phyloP scores from a whole-genome alignment of 768 basidiomycete genomes.

The Pleurotus salmoneostramineus region DNA sequence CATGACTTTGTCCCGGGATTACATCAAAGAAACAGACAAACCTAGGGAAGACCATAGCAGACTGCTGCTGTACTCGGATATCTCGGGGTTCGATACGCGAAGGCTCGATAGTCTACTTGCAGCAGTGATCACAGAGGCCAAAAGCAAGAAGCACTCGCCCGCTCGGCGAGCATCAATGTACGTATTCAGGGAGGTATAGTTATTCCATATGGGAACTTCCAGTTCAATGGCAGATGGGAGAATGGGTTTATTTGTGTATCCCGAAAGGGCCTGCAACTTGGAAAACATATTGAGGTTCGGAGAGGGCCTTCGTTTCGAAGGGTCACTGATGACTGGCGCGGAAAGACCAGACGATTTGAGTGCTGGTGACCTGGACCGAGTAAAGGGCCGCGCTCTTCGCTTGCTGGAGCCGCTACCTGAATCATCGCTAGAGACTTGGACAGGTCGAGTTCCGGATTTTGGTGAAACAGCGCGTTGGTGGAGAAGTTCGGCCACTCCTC shows the following conservation, averaged over 20 bases:
- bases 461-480: not conserved
- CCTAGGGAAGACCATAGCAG: slow-evolving; percentile 51
- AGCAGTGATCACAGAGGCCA: slow-evolving; percentile 59
- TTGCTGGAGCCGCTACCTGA: slow-evolving; percentile 20
- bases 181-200: slow-evolving; percentile 37
- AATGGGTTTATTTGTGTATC: slow-evolving; percentile 22
- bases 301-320: slow-evolving; percentile 29
- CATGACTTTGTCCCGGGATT: slow-evolving; percentile 4
- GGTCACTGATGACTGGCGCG: slow-evolving; percentile 26
- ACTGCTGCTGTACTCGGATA: slow-evolving; percentile 17
- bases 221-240: slow-evolving; percentile 48
- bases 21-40: slow-evolving; percentile 20
- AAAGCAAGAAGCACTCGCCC: slow-evolving; percentile 60
- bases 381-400: slow-evolving; percentile 44
- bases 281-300: slow-evolving; percentile 41
- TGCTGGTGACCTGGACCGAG: slow-evolving; percentile 72
- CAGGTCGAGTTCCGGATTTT: not conserved
- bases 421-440: not conserved
- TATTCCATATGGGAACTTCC: slow-evolving; percentile 39
- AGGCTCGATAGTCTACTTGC: slow-evolving; percentile 41
- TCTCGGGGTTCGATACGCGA: slow-evolving; percentile 23
- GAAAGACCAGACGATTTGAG: slow-evolving; percentile 27
- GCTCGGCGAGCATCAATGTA: slow-evolving; percentile 60
- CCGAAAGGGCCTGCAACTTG: slow-evolving; percentile 25
- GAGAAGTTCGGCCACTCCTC: not conserved